phyloP scores from a whole-genome alignment of 73 alveolate genomes.

The Breviolum minutum region DNA sequence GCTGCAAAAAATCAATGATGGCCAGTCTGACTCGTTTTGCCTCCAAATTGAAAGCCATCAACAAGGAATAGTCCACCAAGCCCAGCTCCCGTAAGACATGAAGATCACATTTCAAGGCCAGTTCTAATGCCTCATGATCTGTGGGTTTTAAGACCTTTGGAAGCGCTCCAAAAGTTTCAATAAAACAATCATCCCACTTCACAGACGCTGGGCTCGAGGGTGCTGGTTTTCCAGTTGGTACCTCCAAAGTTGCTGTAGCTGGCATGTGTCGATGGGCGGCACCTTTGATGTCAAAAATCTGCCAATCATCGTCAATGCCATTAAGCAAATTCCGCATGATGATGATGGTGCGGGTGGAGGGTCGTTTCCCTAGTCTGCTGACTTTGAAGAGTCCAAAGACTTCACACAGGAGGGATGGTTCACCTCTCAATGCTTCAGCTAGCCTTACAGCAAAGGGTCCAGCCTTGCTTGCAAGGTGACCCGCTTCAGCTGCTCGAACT shows the following conservation, averaged over 20 bases:
- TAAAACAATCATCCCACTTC: slow-evolving; percentile 79
- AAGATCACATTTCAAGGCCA: slow-evolving; percentile 41
- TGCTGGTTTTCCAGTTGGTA: too few species aligned
- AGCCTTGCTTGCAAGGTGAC: slow-evolving; percentile 63
- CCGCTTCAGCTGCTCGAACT: slow-evolving; percentile 90
- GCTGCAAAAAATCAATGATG: slow-evolving; percentile 90
- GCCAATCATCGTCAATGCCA: slow-evolving; percentile 51
- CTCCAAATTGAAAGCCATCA: slow-evolving; percentile 61
- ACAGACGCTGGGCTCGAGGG: slow-evolving; percentile 16
- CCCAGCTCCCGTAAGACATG: slow-evolving; percentile 51
- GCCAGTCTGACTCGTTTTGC: slow-evolving; percentile 22
- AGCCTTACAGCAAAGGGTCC: slow-evolving; percentile 53
- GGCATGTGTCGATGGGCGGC: slow-evolving; percentile 46
- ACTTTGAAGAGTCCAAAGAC: slow-evolving; percentile 63
- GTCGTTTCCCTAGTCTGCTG: slow-evolving; percentile 28
- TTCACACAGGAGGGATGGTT: slow-evolving; percentile 78
- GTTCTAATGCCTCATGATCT: slow-evolving; percentile 40
- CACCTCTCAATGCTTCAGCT: slow-evolving; percentile 61
- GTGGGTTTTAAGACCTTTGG: slow-evolving; percentile 39
- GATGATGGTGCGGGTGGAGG: slow-evolving; percentile 28
- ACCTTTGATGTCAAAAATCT: slow-evolving; percentile 86
- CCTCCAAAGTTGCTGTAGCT: not conserved
- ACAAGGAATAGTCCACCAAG: slow-evolving; percentile 77
- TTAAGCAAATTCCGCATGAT: slow-evolving; percentile 63
- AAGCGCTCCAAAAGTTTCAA: slow-evolving; percentile 44